phyloP scores from a whole-genome alignment of 2,329 filamentous ascomycete genomes.

The Penicillium sp. region DNA sequence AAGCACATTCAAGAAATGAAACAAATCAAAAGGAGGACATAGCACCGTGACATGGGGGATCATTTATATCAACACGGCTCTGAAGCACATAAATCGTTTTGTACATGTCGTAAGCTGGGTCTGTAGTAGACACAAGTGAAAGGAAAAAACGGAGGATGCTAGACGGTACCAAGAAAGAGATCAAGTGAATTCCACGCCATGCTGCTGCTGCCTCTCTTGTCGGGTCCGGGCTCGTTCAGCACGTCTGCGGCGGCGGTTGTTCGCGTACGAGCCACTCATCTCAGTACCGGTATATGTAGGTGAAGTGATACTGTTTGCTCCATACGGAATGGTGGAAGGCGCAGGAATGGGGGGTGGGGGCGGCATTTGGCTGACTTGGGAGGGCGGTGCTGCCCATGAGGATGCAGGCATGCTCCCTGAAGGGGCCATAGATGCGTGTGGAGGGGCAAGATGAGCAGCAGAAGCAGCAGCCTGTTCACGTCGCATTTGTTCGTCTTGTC shows the following conservation, averaged over 20 bases:
- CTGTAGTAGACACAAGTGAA: not conserved
- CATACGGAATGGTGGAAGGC: constrained; percentile 42
- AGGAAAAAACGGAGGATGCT: not conserved
- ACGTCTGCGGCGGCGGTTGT: constrained; percentile 52
- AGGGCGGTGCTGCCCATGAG: constrained; percentile 20
- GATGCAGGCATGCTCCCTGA: constrained; percentile 27
- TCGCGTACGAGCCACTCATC: constrained; percentile 51
- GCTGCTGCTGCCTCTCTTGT: constrained; percentile 45
- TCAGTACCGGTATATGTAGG: constrained; percentile 50
- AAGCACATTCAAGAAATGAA: constrained; percentile 2
- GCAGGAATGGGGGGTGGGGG: constrained; percentile 37
- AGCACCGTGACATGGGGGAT: constrained; percentile 3
- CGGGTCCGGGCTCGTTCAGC: constrained; percentile 51
- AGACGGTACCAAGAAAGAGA: not conserved
- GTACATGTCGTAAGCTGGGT: constrained; percentile 18
- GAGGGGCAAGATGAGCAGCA: constrained; percentile 23
- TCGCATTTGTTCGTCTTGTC: constrained; percentile 45
- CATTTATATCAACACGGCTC: constrained; percentile 10
- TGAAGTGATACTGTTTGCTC: constrained; percentile 41
- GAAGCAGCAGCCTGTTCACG: constrained; percentile 36
- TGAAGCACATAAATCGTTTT: constrained; percentile 11
- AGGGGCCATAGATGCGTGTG: constrained; percentile 22
- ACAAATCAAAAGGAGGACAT: constrained; percentile 6
- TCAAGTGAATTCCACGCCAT: constrained; percentile 51
- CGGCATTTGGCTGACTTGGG: constrained; percentile 28